Base-by-base conservation (phyloP, 768 basidiomycete genomes). In the Panellus pusillus region DNA sequence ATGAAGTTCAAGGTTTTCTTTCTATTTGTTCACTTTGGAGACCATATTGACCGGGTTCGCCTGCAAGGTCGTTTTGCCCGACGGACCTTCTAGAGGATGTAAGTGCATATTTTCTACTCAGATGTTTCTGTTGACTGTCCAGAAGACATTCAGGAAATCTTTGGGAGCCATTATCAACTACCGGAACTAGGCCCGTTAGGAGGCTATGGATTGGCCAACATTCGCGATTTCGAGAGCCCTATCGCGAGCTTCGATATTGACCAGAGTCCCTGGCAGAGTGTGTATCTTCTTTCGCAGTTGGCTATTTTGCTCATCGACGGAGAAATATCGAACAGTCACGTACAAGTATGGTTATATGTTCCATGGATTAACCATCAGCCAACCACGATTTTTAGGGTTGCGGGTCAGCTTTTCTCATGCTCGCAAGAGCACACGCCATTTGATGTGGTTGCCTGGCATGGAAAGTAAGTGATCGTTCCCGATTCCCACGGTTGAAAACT, bases 391-490 rank as follows among this genome's bases (percentile, higher is more conserved):
- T 12, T 20, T 54, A 84, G 81, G 68, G 74, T 86, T 27, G 71
- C 75, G 48, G 83, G 84, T 14, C 70, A 80, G 65, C 65, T 82
- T 9, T 80, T 80, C 63, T 65, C 68, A 19, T 82, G 81, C 58
- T 67, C 70, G 37, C 83, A 86, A 57, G 76, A 81, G 40, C 81
- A 85, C 65, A 84, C 85, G 1, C 85, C 85, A 0, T 87, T 87
- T 65, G 86, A 87, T 63, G 84, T 87, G 37, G 85, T 87, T 24
- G 84, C 84, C 1, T 86, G 83, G 84, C 79, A 81, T 45, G 83
- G 83, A 67, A 86, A 83, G 82, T 83, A 64, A 47, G 80, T 69
- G 4, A 29, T 32, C 17, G 24, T 6, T 24, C 32, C 32, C 32
- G 11, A 27, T 43, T 19, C 27, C 9, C 14, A 19, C 9, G 6